A percentile compares a stretch with the other conserved stretches of the same genome.
Evolutionary conservation across 208 protist genomes (phyloP).

Genomic region (Herpetomonas tarakana): DNA sequence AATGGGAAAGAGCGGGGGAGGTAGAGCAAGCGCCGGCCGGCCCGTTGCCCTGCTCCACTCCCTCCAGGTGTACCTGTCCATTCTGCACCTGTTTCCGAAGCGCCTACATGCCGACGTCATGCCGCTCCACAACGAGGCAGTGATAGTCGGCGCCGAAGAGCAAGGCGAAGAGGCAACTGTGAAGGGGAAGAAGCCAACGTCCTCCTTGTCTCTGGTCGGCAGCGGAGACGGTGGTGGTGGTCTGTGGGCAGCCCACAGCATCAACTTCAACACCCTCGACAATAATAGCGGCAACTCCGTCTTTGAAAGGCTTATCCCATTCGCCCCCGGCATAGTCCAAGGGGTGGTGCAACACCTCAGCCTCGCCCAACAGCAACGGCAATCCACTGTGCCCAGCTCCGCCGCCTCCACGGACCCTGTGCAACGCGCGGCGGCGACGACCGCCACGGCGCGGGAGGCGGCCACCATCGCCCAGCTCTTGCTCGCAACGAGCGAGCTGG

Average conservation of each 20-base stretch:
- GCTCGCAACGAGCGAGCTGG: background rate
- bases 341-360: conserved; percentile 12
- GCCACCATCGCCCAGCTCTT: background rate
- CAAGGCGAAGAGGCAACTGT: too few species aligned
- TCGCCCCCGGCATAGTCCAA: conserved; percentile 18
- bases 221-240: background rate
- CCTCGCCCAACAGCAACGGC: background rate
- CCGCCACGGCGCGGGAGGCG: too few species aligned
- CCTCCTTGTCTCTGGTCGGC: background rate
- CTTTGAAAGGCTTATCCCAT: conserved; percentile 17
- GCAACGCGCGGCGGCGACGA: too few species aligned
- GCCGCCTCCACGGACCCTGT: too few species aligned
- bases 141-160: too few species aligned
- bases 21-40: too few species aligned
- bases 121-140: background rate
- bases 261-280: background rate
- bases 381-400: too few species aligned
- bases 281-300: background rate
- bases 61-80: conserved; percentile 8
- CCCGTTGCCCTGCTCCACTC: conserved; percentile 1
- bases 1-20: conserved; percentile 7
- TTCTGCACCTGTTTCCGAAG: conserved; percentile 7
- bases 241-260: background rate
- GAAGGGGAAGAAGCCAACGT: background rate
- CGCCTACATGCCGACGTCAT: background rate